Evolutionary conservation across 495 filamentous ascomycete species (phyloP), one percentile per base, ranked within the genome.

Genomic region (Hypomontagnella submonticulosa): DNA sequence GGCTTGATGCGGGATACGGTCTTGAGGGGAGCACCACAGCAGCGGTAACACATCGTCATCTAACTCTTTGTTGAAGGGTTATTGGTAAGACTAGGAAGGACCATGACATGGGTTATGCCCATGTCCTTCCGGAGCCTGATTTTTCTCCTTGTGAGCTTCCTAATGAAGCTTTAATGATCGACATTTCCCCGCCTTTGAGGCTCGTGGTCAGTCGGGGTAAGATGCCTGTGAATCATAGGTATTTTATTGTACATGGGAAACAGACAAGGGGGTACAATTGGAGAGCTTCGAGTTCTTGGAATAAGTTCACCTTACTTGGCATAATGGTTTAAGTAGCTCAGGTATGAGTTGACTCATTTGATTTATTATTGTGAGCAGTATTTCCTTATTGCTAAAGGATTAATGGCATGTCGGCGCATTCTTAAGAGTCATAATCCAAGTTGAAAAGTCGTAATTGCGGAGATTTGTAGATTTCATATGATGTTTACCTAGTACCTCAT

Each of bases 181-280:
- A 37, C 57, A 37, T 34, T 69, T 61, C 66, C 66, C 66, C 66
- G 60, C 60, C 34, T 51, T 46, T 69, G 60, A 55, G 66, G 66
- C 66, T 69, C 55, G 37, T 54, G 19, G 55, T 33, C 7, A 42
- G 37, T 63, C 36, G 58, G 54, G 65, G 46, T 55, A 63, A 55
- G 9, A 40, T 18, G 32, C 52, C 46, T 50, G 33, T 57, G 27
- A 51, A 51, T 30, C 18, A 38, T 23, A 33, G 4, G 53, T 57
- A 62, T 47, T 6, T 18, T 36, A 47, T 16, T 30, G 49, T 52
- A 52, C 54, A 65, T 47, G 47, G 40, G 41, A 18, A 27, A 27
- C 23, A 12, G 13, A 48, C 27, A 43, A n/a, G 50, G 27, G 47
- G 38, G 19, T 20, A 23, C n/a, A 40, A 19, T n/a, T 33, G 13